Evolutionary conservation across 768 basidiomycete genomes (phyloP).

Genomic region (Tulasnella calospora): DNA sequence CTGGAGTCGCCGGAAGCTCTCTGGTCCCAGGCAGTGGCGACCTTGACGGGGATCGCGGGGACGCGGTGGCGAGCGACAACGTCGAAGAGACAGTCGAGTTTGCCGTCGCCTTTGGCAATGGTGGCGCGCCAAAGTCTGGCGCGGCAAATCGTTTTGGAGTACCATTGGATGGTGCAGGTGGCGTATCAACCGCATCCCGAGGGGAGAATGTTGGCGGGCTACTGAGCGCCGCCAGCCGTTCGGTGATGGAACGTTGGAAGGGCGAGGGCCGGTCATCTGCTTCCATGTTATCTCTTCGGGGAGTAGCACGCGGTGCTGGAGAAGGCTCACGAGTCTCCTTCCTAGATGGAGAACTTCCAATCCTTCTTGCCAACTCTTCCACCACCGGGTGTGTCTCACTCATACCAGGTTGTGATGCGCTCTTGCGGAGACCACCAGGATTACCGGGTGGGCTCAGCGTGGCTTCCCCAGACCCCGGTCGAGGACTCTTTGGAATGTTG

Average conservation of each 20-base stretch:
- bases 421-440: slow-evolving; percentile 45
- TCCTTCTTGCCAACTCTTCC: slow-evolving; percentile 57
- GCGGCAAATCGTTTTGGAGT: slow-evolving; percentile 20
- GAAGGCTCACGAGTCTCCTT: not conserved
- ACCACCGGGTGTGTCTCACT: slow-evolving; percentile 48
- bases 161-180: not conserved
- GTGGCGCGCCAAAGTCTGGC: slow-evolving; percentile 13
- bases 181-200: not conserved
- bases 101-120: not conserved
- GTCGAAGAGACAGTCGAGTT: not conserved
- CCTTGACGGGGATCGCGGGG: not conserved
- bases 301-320: not conserved
- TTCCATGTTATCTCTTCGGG: not conserved
- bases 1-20: not conserved
- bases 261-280: slow-evolving; percentile 2
- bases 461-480: slow-evolving; percentile 29
- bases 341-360: slow-evolving; percentile 41
- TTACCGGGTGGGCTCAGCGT: slow-evolving; percentile 34
- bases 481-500: slow-evolving; percentile 36
- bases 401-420: slow-evolving; percentile 43
- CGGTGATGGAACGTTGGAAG: slow-evolving; percentile 6
- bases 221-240: slow-evolving; percentile 4
- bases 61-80: not conserved
- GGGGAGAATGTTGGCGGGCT: not conserved
- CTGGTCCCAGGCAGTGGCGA: not conserved